Conservation (phyloP, 2,329 filamentous ascomycete genomes). For the Sarocladium kiliense region DNA sequence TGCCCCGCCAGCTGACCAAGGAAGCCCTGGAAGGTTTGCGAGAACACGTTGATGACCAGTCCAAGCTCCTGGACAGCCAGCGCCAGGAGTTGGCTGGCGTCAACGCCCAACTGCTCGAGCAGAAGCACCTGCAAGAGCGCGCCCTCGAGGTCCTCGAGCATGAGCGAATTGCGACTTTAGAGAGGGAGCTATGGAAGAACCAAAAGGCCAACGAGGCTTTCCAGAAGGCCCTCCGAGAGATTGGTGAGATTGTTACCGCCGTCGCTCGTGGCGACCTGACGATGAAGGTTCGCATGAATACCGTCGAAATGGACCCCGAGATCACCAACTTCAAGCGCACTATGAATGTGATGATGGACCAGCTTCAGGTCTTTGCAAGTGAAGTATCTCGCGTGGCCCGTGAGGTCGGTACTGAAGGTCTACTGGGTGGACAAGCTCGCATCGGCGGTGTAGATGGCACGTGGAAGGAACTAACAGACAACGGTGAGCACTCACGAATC, state of each 20-base stretch:
- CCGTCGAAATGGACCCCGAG: constrained; percentile 95
- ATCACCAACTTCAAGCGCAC: constrained; percentile 97
- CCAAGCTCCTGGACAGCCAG: constrained; percentile 84
- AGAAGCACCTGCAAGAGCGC: constrained; percentile 78
- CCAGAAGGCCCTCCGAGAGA: constrained; percentile 93
- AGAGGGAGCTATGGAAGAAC: constrained; percentile 92
- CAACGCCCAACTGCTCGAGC: constrained; percentile 77
- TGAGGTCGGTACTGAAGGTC: constrained; percentile 93
- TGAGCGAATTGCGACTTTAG: constrained; percentile 81
- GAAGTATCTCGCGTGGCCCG: constrained; percentile 92
- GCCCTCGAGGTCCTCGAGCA: constrained; percentile 79
- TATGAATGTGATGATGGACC: constrained; percentile 99
- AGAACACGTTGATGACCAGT: constrained; percentile 90
- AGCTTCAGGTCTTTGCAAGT: constrained; percentile 91
- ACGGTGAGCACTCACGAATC: constrained; percentile 44
- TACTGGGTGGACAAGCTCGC: constrained; percentile 87
- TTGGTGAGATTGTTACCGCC: constrained; percentile 94
- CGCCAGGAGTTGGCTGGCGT: constrained; percentile 81
- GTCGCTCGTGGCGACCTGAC: constrained; percentile 93
- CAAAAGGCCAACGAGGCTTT: constrained; percentile 98
- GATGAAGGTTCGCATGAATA: constrained; percentile 94
- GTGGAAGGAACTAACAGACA: constrained; percentile 94
- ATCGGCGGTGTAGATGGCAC: constrained; percentile 93
- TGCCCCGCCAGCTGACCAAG: constrained; percentile 58
- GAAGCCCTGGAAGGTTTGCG: constrained; percentile 80